A percentile compares a stretch with the other conserved stretches of the same genome.
These are phyloP conservation scores for Pseudogymnoascus sp. DNA, from an alignment of 2,329 filamentous ascomycete genomes.

Conservation along the genomic window DNA sequence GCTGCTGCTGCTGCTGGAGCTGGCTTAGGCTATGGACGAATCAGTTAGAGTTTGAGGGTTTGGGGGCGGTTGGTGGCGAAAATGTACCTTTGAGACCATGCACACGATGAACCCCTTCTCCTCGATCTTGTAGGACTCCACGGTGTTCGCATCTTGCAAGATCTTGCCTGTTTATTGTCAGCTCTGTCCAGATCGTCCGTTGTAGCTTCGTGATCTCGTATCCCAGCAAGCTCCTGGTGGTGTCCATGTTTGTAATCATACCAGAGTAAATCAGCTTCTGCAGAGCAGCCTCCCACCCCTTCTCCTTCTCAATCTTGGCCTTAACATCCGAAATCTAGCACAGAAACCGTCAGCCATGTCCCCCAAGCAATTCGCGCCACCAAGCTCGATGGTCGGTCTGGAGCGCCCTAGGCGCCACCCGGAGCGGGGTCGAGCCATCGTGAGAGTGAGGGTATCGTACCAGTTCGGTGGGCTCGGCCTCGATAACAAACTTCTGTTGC, in stretches of 20 bases:
- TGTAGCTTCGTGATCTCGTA: background rate
- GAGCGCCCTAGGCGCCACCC: slow-evolving; percentile 12
- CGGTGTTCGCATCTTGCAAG: slow-evolving; percentile 91
- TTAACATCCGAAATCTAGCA: slow-evolving; percentile 79
- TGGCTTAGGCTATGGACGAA: slow-evolving; percentile 57
- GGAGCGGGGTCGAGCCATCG: slow-evolving; percentile 20
- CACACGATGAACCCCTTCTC: slow-evolving; percentile 99
- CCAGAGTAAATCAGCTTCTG: slow-evolving; percentile 99
- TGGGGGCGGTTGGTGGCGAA: background rate
- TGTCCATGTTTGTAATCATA: slow-evolving; percentile 36
- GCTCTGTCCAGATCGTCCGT: background rate
- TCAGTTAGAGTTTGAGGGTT: slow-evolving; percentile 19
- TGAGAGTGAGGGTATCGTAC: slow-evolving; percentile 45
- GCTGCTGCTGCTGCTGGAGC: slow-evolving; percentile 43
- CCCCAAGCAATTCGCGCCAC: background rate
- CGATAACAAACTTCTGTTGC: slow-evolving; percentile 96
- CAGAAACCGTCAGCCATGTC: slow-evolving; percentile 9
- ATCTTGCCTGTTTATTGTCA: slow-evolving; percentile 68
- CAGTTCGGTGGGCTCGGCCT: slow-evolving; percentile 85
- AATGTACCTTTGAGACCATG: slow-evolving; percentile 86
- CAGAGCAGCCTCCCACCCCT: slow-evolving; percentile 83
- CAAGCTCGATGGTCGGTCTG: slow-evolving; percentile 1
- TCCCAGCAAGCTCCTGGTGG: slow-evolving; percentile 22
- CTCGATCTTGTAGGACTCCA: slow-evolving; percentile 96
- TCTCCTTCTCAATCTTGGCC: slow-evolving; percentile 83